These are phyloP conservation scores for Odontarrhena argentea DNA, from an alignment of 345 rosid genomes.

Conservation along the genomic window DNA sequence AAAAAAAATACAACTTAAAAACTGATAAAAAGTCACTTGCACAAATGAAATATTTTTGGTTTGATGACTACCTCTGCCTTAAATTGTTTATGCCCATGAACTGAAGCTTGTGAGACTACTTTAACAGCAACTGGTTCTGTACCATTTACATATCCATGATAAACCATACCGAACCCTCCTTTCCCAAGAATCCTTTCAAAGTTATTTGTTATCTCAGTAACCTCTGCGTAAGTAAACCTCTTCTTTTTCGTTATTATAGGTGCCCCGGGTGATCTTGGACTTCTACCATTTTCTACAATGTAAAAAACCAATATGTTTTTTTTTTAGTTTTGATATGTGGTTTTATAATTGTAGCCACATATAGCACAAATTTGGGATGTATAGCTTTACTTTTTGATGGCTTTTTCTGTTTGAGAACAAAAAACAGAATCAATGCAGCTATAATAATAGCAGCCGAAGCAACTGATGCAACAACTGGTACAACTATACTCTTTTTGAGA, in stretches of 20 bases:
- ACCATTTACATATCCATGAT: conserved; percentile 34
- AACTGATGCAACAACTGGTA: conserved; percentile 37
- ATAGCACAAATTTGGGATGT: neutral
- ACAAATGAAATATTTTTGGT: neutral
- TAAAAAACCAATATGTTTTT: neutral
- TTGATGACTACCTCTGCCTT: conserved; percentile 39
- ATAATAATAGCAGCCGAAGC: neutral
- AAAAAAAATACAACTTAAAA: neutral
- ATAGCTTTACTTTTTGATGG: conserved; percentile 12
- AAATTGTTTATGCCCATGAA: conserved; percentile 41
- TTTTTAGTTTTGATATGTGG: neutral
- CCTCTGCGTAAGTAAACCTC: conserved; percentile 33
- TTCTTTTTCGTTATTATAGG: conserved; percentile 13
- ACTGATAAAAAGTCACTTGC: neutral
- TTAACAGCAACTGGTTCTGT: conserved; percentile 43
- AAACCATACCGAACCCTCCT: conserved; percentile 52
- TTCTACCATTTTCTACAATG: neutral
- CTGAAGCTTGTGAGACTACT: conserved; percentile 37
- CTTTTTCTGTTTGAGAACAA: conserved; percentile 20
- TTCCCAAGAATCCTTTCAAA: conserved; percentile 41
- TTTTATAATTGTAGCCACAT: neutral
- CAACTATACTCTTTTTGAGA: conserved; percentile 19
- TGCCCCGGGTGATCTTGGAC: neutral
- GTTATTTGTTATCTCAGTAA: conserved; percentile 41
- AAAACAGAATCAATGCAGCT: conserved; percentile 12